phyloP scores from a whole-genome alignment of 768 basidiomycete species.

The Cystobasidium onofrii region DNA sequence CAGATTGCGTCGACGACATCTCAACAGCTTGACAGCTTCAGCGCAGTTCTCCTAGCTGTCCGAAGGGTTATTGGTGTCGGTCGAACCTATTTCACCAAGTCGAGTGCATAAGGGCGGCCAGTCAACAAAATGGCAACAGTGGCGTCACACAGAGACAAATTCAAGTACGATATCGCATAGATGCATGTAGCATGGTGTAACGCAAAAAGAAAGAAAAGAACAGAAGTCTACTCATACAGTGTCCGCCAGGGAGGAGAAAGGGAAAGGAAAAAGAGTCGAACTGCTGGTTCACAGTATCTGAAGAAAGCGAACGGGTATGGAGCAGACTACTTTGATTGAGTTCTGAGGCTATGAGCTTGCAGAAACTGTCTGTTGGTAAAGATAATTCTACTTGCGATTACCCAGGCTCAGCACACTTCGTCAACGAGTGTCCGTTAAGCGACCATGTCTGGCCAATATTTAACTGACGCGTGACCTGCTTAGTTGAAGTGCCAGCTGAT shows the following conservation, averaged over 20 bases:
- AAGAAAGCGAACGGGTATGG: background rate
- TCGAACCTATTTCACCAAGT: too few relatives aligned
- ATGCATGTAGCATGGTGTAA: background rate
- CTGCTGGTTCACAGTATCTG: background rate
- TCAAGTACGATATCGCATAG: too few relatives aligned
- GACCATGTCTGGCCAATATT: too few relatives aligned
- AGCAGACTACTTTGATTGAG: too few relatives aligned
- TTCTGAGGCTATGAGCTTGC: too few relatives aligned
- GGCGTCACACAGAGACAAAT: too few relatives aligned
- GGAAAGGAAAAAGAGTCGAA: background rate
- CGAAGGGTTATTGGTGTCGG: too few relatives aligned
- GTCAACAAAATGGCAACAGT: too few relatives aligned
- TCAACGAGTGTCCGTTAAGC: too few relatives aligned
- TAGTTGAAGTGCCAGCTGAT: slow-evolving; percentile 27
- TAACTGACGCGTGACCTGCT: too few relatives aligned
- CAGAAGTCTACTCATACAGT: background rate
- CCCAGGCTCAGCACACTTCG: background rate
- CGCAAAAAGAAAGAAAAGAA: background rate
- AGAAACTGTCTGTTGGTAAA: background rate
- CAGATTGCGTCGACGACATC: slow-evolving; percentile 23
- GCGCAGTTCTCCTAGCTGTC: too few relatives aligned
- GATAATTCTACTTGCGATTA: background rate
- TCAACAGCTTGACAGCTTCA: background rate
- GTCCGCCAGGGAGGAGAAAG: background rate
- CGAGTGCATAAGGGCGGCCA: too few relatives aligned